Evolutionary conservation across 164 flowering plant genomes (phyloP).

Genomic region (Vitis cinerea): DNA sequence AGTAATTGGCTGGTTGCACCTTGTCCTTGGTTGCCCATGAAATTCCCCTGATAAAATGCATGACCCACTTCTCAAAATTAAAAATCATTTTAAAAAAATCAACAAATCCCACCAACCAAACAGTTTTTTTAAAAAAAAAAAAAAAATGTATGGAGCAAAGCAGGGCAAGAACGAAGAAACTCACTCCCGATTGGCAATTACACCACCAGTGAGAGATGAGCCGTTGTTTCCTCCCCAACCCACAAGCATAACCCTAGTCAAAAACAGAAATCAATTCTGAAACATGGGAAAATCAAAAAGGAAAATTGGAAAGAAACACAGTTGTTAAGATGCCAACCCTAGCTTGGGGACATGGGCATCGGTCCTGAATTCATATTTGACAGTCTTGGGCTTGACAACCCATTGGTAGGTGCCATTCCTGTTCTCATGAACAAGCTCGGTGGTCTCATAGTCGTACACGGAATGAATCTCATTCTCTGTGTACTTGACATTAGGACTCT

Average conservation of each 20-base stretch:
- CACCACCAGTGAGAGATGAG: constrained; percentile 87
- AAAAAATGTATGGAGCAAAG: background rate
- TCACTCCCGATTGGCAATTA: constrained; percentile 92
- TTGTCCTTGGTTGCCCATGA: constrained; percentile 99
- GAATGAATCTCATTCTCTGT: constrained; percentile 79
- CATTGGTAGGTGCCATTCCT: constrained; percentile 79
- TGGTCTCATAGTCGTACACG: constrained; percentile 79
- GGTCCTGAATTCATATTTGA: constrained; percentile 87
- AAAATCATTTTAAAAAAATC: background rate
- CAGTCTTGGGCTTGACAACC: constrained; percentile 89
- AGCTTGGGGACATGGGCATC: constrained; percentile 81
- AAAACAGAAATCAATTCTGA: constrained; percentile 6
- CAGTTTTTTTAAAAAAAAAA: background rate
- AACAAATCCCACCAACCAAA: background rate
- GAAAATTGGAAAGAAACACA: background rate
- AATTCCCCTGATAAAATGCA: constrained; percentile 62
- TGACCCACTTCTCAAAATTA: constrained; percentile 2
- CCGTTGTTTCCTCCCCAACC: constrained; percentile 99
- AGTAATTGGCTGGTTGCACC: constrained; percentile 95
- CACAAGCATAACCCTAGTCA: constrained; percentile 89
- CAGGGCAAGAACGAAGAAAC: constrained; percentile 17
- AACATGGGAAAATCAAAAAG: background rate
- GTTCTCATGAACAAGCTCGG: constrained; percentile 91
- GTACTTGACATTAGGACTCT: constrained; percentile 88
- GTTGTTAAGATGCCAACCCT: constrained; percentile 46